Conservation (phyloP, 768 basidiomycete genomes). For the Zangia roseola region DNA sequence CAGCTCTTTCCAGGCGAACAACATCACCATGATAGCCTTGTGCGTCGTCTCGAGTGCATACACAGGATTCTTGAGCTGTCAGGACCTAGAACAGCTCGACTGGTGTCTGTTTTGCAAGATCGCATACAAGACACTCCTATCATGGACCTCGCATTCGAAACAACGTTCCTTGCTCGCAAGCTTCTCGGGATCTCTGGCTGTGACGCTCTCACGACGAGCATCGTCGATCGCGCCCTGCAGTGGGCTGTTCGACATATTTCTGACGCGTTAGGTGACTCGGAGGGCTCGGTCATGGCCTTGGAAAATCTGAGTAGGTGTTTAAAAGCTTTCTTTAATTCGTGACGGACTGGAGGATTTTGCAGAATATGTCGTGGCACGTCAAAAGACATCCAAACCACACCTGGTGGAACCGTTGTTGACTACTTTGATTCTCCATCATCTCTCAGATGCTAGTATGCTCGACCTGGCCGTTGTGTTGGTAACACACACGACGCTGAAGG, state of each 20-base stretch:
- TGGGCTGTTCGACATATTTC: slow-evolving; percentile 52
- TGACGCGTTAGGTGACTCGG: slow-evolving; percentile 27
- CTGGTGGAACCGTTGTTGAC: slow-evolving; percentile 71
- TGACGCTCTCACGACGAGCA: slow-evolving; percentile 22
- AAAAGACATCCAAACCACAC: slow-evolving; percentile 43
- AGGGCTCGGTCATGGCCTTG: slow-evolving; percentile 23
- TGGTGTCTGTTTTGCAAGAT: slow-evolving; percentile 24
- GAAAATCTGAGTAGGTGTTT: slow-evolving; percentile 39
- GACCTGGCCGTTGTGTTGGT: slow-evolving; percentile 44
- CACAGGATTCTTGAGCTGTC: slow-evolving; percentile 27
- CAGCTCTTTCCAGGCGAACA: slow-evolving; percentile 15
- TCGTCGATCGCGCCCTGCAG: slow-evolving; percentile 49
- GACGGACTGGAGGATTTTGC: background rate
- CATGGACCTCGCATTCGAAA: slow-evolving; percentile 28
- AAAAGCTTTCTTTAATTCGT: background rate
- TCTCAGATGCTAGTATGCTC: slow-evolving; percentile 43
- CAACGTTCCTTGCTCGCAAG: slow-evolving; percentile 33
- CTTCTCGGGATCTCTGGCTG: slow-evolving; percentile 25
- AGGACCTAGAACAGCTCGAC: slow-evolving; percentile 18
- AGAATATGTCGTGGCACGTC: slow-evolving; percentile 15
- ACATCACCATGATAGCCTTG: background rate
- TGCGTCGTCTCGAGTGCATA: slow-evolving; percentile 25
- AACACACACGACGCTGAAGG: slow-evolving; percentile 58
- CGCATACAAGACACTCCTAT: slow-evolving; percentile 27
- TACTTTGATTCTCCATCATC: slow-evolving; percentile 58